phyloP scores from a whole-genome alignment of 1,139 yeast species.

The Suhomyces guaymorum region DNA sequence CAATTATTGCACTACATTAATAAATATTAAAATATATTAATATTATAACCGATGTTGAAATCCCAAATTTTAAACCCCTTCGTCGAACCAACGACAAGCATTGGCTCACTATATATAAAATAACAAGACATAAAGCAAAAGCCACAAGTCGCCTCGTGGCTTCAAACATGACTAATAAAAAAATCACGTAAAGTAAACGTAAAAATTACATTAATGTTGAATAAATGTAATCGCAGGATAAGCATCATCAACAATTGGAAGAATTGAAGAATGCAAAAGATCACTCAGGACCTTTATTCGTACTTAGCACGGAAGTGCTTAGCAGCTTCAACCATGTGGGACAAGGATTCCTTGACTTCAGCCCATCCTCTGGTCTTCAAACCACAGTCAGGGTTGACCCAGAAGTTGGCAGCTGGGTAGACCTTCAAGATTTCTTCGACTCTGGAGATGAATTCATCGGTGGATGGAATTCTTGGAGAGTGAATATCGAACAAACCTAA shows the following conservation, averaged over 20 bases:
- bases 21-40: conserved; percentile 5
- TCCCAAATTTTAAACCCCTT: conserved; percentile 48
- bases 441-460: conserved; percentile 92
- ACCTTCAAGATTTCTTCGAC: conserved; percentile 92
- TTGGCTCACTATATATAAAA: conserved; percentile 20
- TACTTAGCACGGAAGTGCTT: conserved; percentile 75
- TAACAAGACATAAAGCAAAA: conserved; percentile 18
- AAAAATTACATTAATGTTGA: conserved; percentile 64
- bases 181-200: conserved; percentile 12
- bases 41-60: conserved; percentile 43
- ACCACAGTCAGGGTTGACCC: conserved; percentile 99
- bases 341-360: conserved; percentile 80
- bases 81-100: conserved; percentile 5
- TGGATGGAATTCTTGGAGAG: conserved; percentile 99
- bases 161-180: conserved; percentile 13
- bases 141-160: neutral
- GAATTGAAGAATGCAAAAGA: conserved; percentile 28
- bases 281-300: conserved; percentile 22
- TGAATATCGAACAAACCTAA: conserved; percentile 98
- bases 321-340: conserved; percentile 99
- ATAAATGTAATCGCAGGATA: conserved; percentile 52
- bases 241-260: conserved; percentile 40
- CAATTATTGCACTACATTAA: neutral
- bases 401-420: conserved; percentile 96
- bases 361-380: conserved; percentile 97